A percentile compares a stretch with the other conserved stretches of the same genome.
Conservation (phyloP, 202 grass and related monocot genomes). For the Musa balbisiana region DNA sequence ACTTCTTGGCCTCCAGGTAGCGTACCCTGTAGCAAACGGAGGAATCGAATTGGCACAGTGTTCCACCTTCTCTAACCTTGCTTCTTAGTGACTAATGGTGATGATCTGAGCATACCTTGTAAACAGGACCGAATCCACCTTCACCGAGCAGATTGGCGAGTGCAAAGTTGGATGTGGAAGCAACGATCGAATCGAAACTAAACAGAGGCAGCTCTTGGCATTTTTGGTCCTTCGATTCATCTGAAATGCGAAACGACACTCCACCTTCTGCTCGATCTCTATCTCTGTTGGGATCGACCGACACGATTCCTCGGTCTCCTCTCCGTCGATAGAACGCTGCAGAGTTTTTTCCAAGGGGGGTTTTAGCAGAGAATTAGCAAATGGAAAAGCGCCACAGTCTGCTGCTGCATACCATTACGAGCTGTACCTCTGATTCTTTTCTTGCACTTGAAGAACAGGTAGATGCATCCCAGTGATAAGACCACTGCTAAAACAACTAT, state of each 20-base stretch:
- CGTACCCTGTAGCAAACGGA: slow-evolving; percentile 34
- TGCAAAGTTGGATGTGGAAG: slow-evolving; percentile 29
- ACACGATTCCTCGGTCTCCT: neutral
- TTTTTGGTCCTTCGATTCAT: slow-evolving; percentile 20
- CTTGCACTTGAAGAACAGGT: slow-evolving; percentile 25
- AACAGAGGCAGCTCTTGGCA: slow-evolving; percentile 27
- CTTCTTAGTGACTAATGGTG: too few species aligned
- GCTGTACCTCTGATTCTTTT: slow-evolving; percentile 24
- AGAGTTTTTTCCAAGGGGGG: neutral
- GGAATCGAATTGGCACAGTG: neutral
- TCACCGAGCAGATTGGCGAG: slow-evolving; percentile 31
- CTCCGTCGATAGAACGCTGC: neutral
- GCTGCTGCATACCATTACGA: neutral
- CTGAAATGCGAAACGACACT: slow-evolving; percentile 15
- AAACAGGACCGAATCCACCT: slow-evolving; percentile 42
- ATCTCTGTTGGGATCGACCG: neutral
- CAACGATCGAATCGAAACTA: slow-evolving; percentile 26
- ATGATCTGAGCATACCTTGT: slow-evolving; percentile 27
- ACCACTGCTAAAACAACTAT: slow-evolving; percentile 13
- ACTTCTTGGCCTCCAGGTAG: slow-evolving; percentile 67
- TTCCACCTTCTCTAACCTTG: too few species aligned
- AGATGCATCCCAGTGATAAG: slow-evolving; percentile 25
- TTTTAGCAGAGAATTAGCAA: neutral
- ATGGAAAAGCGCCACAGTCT: neutral
- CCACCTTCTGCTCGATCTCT: neutral